Percentiles rank a stretch among this genome's conserved stretches.
Evolutionary conservation across 2,329 filamentous ascomycete genomes (phyloP).

Genomic region (Fusarium annulatum): DNA sequence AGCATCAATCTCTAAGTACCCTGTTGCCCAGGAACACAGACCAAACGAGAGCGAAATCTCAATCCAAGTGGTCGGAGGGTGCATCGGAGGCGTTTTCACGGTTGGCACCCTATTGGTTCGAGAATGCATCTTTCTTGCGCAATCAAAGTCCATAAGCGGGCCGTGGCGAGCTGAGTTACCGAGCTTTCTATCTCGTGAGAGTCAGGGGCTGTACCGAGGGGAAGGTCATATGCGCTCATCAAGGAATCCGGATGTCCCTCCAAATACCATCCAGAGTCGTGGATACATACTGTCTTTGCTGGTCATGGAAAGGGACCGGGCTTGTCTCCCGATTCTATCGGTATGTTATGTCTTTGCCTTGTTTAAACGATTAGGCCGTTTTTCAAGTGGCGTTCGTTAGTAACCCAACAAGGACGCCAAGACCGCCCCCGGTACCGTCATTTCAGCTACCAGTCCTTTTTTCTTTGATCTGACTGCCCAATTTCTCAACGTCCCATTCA

Average conservation of each 20-base stretch:
- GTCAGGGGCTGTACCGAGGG: background rate
- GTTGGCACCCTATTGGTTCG: slow-evolving; percentile 21
- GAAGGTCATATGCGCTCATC: background rate
- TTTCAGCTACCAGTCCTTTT: slow-evolving; percentile 33
- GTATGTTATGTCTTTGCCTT: slow-evolving; percentile 3
- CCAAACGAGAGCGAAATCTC: slow-evolving; percentile 12
- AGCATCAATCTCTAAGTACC: background rate
- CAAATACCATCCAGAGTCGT: background rate
- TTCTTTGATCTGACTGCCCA: slow-evolving; percentile 19
- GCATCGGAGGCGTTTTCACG: slow-evolving; percentile 23
- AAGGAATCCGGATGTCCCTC: background rate
- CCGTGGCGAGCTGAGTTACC: slow-evolving; percentile 33
- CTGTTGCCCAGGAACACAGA: slow-evolving; percentile 18
- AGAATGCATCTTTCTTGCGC: background rate
- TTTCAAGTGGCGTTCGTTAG: slow-evolving; percentile 29
- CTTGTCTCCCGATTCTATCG: background rate
- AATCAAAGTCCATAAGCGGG: slow-evolving; percentile 26
- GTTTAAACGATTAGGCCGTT: slow-evolving; percentile 10
- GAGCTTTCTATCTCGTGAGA: slow-evolving; percentile 19
- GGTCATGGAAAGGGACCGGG: background rate
- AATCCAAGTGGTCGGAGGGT: slow-evolving; percentile 17
- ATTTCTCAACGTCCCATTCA: slow-evolving; percentile 30
- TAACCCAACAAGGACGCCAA: slow-evolving; percentile 37
- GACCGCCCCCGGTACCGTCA: slow-evolving; percentile 33
- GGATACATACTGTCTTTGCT: background rate